Evolutionary conservation across 495 filamentous ascomycete genomes (phyloP).

Genomic region (Xylaria palmicola): DNA sequence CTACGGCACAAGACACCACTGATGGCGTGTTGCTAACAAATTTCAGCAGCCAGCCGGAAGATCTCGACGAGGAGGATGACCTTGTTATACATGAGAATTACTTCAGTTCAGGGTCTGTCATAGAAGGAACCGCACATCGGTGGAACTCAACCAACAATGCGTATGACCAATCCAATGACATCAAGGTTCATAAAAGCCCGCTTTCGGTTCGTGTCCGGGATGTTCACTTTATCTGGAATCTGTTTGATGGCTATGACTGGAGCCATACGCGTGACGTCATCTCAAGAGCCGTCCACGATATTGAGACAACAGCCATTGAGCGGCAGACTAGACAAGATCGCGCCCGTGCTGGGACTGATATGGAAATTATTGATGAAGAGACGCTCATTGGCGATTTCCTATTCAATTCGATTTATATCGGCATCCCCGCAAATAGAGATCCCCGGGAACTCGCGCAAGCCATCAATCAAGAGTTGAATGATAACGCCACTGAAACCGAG

Average conservation of each 20-base stretch:
- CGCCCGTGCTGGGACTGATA: slow-evolving; percentile 44
- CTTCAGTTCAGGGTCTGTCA: slow-evolving; percentile 62
- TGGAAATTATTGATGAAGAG: slow-evolving; percentile 70
- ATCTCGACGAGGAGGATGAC: slow-evolving; percentile 29
- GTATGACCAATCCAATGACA: slow-evolving; percentile 64
- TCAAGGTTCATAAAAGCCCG: slow-evolving; percentile 64
- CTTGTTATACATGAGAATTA: slow-evolving; percentile 78
- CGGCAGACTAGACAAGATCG: slow-evolving; percentile 52
- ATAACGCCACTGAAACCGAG: slow-evolving; percentile 82
- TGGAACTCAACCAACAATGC: slow-evolving; percentile 76
- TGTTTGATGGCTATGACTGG: slow-evolving; percentile 99
- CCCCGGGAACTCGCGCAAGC: slow-evolving; percentile 74
- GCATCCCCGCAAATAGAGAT: slow-evolving; percentile 81
- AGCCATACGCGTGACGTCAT: slow-evolving; percentile 81
- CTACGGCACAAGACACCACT: slow-evolving; percentile 49
- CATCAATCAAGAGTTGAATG: slow-evolving; percentile 86
- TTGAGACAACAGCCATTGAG: slow-evolving; percentile 79
- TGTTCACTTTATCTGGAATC: slow-evolving; percentile 94
- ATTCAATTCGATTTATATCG: slow-evolving; percentile 99
- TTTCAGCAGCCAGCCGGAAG: slow-evolving; percentile 28
- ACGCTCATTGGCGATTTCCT: slow-evolving; percentile 90
- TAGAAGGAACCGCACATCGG: slow-evolving; percentile 67
- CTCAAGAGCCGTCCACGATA: slow-evolving; percentile 78
- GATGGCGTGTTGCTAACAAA: slow-evolving; percentile 58
- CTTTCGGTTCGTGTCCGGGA: slow-evolving; percentile 77